These are phyloP conservation scores for Yamadazyma triangularis DNA, from an alignment of 1,139 yeast genomes.

Conservation along the genomic window DNA sequence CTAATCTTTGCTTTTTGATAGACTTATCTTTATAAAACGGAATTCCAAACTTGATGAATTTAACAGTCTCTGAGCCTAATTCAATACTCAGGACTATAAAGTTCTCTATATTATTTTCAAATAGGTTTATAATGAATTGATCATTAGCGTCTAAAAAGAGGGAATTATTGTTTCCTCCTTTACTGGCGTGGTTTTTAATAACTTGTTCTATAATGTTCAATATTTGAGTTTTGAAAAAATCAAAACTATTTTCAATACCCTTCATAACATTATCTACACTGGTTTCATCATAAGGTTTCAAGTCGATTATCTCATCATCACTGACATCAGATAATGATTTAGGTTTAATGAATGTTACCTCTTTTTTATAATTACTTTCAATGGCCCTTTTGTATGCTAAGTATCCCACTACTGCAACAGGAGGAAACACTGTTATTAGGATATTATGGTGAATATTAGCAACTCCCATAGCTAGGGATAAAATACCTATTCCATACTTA, in stretches of 20 bases:
- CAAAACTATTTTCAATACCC: constrained; percentile 39
- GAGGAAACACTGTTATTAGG: constrained; percentile 35
- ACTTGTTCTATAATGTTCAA: constrained; percentile 21
- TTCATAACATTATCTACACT: constrained; percentile 23
- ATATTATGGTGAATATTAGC: constrained; percentile 35
- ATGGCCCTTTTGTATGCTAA: constrained; percentile 14
- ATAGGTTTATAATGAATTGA: constrained; percentile 17
- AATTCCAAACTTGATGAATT: constrained; percentile 31
- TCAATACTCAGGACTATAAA: constrained; percentile 17
- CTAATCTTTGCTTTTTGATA: constrained; percentile 24
- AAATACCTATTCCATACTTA: constrained; percentile 27
- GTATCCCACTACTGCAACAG: constrained; percentile 24
- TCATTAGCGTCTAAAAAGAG: constrained; percentile 13
- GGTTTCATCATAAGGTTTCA: constrained; percentile 32
- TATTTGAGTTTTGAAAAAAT: constrained; percentile 28
- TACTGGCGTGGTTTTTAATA: constrained; percentile 20
- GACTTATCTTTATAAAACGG: constrained; percentile 18
- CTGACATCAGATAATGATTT: constrained; percentile 7
- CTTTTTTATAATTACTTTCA: constrained; percentile 14
- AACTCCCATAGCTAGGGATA: constrained; percentile 23
- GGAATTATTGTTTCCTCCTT: constrained; percentile 18
- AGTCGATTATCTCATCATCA: constrained; percentile 14
- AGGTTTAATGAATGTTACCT: constrained; percentile 9
- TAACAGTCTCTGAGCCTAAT: constrained; percentile 4
- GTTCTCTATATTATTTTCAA: constrained; percentile 23